Conservation (phyloP, 148 eudicot genomes). For the Nepenthes mirabilis region DNA sequence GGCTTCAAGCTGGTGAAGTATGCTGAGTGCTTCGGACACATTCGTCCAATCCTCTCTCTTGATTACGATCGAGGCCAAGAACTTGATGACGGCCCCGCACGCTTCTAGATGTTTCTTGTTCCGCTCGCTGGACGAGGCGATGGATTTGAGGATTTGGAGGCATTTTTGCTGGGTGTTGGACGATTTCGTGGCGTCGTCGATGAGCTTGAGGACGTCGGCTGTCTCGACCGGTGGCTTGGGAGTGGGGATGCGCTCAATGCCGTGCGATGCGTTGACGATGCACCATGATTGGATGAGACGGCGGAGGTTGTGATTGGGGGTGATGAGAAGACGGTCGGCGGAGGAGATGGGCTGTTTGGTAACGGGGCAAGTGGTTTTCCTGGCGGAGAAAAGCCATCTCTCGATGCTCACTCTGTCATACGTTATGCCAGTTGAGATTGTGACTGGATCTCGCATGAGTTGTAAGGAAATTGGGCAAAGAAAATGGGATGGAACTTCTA, state of each 20-base stretch:
- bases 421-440: constrained; percentile 64
- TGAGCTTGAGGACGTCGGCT: constrained; percentile 32
- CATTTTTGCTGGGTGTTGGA: constrained; percentile 16
- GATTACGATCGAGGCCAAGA: constrained; percentile 23
- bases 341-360: constrained; percentile 32
- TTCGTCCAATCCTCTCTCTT: constrained; percentile 7
- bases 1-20: constrained; percentile 27
- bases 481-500: constrained; percentile 63
- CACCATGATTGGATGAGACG: constrained; percentile 94
- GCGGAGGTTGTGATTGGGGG: constrained; percentile 84
- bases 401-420: constrained; percentile 71
- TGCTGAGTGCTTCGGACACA: constrained; percentile 30
- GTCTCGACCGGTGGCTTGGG: constrained; percentile 38
- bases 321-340: constrained; percentile 11
- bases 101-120: constrained; percentile 25
- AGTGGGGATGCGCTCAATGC: constrained; percentile 70
- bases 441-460: constrained; percentile 83
- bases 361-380: constrained; percentile 52
- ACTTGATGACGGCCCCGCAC: constrained; percentile 28
- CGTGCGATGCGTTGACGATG: constrained; percentile 42
- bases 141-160: constrained; percentile 30
- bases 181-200: constrained; percentile 30
- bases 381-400: constrained; percentile 42
- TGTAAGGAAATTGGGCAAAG: constrained; percentile 86
- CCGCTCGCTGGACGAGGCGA: constrained; percentile 7